Evolutionary conservation across 345 rosid genomes (phyloP).

Genomic region (Sapria himalayana): DNA sequence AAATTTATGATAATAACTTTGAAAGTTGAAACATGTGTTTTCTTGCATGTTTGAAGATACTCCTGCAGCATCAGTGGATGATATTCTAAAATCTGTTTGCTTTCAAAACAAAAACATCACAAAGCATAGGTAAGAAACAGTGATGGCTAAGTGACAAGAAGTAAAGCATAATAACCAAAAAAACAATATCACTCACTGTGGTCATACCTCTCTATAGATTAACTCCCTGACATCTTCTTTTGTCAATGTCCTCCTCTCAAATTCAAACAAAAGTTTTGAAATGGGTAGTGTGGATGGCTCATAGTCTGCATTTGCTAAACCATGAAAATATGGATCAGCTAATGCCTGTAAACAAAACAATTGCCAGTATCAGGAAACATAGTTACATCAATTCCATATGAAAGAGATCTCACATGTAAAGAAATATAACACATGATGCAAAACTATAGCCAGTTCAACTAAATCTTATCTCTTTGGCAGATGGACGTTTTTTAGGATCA

Average conservation of each 20-base stretch:
- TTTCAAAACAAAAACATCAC: slow-evolving; percentile 6
- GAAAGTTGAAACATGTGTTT: no score
- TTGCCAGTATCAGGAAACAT: slow-evolving; percentile 2
- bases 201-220: slow-evolving; percentile 76
- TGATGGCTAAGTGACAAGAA: slow-evolving; percentile 3
- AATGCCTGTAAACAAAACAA: slow-evolving; percentile 37
- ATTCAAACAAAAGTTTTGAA: slow-evolving; percentile 76
- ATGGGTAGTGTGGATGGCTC: slow-evolving; percentile 72
- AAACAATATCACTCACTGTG: not conserved
- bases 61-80: slow-evolving; percentile 65
- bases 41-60: slow-evolving; percentile 33
- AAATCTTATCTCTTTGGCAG: slow-evolving; percentile 70
- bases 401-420: not conserved
- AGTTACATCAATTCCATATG: not conserved
- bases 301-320: slow-evolving; percentile 42
- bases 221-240: slow-evolving; percentile 76
- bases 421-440: slow-evolving; percentile 1
- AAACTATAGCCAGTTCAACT: slow-evolving; percentile 3
- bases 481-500: slow-evolving; percentile 85
- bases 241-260: slow-evolving; percentile 66
- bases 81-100: slow-evolving; percentile 70
- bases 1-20: no score
- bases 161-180: slow-evolving; percentile 3
- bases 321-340: slow-evolving; percentile 71
- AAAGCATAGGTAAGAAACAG: slow-evolving; percentile 4